Evolutionary conservation across 2,329 filamentous ascomycete genomes (phyloP), one percentile per base, ranked within the genome.

Genomic region (Apiospora arundinis): DNA sequence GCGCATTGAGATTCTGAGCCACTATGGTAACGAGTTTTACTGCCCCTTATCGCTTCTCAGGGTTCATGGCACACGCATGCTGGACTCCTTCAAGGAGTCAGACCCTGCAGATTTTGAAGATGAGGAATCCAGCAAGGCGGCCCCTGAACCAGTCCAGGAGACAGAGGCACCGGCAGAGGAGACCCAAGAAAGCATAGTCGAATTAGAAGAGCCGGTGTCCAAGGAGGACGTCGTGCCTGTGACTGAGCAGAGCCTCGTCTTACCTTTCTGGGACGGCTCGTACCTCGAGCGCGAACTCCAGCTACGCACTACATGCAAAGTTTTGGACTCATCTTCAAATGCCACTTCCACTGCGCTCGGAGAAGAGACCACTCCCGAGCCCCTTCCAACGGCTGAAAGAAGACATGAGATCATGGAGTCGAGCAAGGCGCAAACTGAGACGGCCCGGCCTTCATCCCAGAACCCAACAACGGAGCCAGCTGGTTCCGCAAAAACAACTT

Each of bases 21-120:
- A 99, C 80, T 99, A 95, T 80, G 96, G 96, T 11, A 97, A 95
- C 76, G 96, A 99, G 80, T 99, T 93, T 80, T 99, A 97, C 80
- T 99, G 96, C 78, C 96, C 96, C 0, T 85, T 99, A 21, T 98
- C 95, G 72, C 83, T 99, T 23, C 85, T 99, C 69, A 90, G 96
- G 70, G 93, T 99, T 6, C 96, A 99, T 81, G 96, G 96, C 8
- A 97, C 95, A 0, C 96, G 97, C 85, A 93, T 99, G 91, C 90
- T 98, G 77, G 95, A 99, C 80, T 95, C 95, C 71, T 94, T 93
- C 84, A 94, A 95, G 79, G 93, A 97, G 70, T 92, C 93, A 71
- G 94, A 97, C 74, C 85, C 87, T 52, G 85, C 45, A 40, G 72
- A 73, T 18, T 25, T 70, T 3, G 72, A 73, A 40, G 89, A 89